A percentile compares a stretch with the other conserved stretches of the same genome.
These are phyloP conservation scores for Corinectria fuckeliana DNA, from an alignment of 2,329 filamentous ascomycete species.

Conservation along the genomic window DNA sequence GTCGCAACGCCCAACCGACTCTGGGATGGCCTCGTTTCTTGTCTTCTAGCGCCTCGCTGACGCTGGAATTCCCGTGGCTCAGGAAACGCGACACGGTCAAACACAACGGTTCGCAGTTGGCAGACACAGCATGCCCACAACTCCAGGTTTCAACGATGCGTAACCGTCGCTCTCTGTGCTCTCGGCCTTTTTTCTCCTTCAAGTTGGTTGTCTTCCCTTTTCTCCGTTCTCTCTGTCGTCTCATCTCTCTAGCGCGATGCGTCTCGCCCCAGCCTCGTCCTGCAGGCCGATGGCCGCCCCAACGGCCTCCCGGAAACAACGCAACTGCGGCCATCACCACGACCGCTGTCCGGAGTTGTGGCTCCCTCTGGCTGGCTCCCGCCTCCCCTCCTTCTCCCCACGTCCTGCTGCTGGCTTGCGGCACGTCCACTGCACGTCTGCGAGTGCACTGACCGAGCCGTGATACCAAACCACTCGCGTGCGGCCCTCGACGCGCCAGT, in stretches of 20 bases:
- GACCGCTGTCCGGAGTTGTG: conserved; percentile 15
- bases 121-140: neutral
- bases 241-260: neutral
- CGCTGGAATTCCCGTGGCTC: neutral
- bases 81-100: neutral
- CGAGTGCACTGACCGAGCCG: conserved; percentile 5
- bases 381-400: neutral
- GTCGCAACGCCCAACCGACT: neutral
- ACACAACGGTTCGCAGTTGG: neutral
- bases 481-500: neutral
- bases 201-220: neutral
- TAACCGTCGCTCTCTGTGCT: neutral
- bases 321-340: neutral
- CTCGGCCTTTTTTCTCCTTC: neutral
- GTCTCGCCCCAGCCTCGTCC: conserved; percentile 5
- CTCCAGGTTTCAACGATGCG: neutral
- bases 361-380: conserved; percentile 19
- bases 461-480: neutral
- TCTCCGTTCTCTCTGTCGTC: neutral
- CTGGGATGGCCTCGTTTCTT: neutral
- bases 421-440: neutral
- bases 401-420: conserved; percentile 3
- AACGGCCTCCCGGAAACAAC: neutral
- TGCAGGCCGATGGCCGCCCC: neutral
- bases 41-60: conserved; percentile 7